Evolutionary conservation across 1,284 basidiomycete species (phyloP), one percentile per base, ranked within the genome.

Genomic region (Malassezia japonica): DNA sequence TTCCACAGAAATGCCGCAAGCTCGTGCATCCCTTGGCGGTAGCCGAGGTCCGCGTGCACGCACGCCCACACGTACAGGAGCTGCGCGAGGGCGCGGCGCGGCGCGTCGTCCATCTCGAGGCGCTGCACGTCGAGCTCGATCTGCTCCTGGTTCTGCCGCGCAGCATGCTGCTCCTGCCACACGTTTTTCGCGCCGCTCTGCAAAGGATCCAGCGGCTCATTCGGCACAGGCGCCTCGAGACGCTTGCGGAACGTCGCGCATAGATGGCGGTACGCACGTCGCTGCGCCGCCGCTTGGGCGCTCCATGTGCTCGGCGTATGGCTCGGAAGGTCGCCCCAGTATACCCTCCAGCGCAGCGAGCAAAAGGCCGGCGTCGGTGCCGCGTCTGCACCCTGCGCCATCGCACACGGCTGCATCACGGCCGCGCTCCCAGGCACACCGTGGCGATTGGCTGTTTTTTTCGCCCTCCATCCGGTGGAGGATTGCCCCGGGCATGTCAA

Each of bases 11-110:
- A 53, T 13, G 55, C 64, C 6, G 65, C 60, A n/a, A 73, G 49
- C 50, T 73, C 71, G 43, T 73, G 71, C 69, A 73, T 72, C 4
- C 71, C 71, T 42, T 73, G 71, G 18, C 66, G 50, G 38, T 73
- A 73, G 33, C 67, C 67, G 1, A 60, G 50, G 18, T 67, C 61
- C 15, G 55, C 33, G 27, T 72, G 60, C 33, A 59, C 42, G 21
- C 58, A 53, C 1, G 55, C 43, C 61, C 68, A 73, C 2, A 72
- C 61, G 41, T 63, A 65, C 21, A 73, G 58, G 13, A 64, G 35
- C 28, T 40, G 45, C 10, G 31, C 20, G 16, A 61, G 37, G 15
- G 33, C 35, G 8, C n/a, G 6, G 18, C 39, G n/a, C 15, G 21
- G 45, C 13, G 10, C 33, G 2, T 16, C n/a, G 1, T 10, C 13